Conservation (phyloP, 768 basidiomycete genomes). For the Leucogyrophana mollusca region DNA sequence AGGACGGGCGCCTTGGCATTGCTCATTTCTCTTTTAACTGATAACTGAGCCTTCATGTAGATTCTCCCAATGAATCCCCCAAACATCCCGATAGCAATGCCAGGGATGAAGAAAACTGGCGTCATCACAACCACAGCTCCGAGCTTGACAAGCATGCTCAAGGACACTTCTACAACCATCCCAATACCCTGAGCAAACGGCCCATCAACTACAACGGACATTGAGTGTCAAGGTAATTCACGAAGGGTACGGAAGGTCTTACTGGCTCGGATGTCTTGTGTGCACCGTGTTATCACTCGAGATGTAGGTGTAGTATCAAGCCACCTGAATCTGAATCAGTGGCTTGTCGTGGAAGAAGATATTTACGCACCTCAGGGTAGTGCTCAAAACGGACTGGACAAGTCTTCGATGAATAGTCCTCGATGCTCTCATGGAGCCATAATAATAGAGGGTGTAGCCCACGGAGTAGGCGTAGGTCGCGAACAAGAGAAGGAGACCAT, state of each 20-base stretch:
- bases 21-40: slow-evolving; percentile 56
- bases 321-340: slow-evolving; percentile 39
- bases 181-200: slow-evolving; percentile 25
- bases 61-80: slow-evolving; percentile 46
- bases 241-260: slow-evolving; percentile 1
- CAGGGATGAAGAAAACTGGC: slow-evolving; percentile 40
- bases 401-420: slow-evolving; percentile 51
- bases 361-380: slow-evolving; percentile 59
- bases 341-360: slow-evolving; percentile 18
- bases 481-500: slow-evolving; percentile 35
- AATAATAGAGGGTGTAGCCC: slow-evolving; percentile 40
- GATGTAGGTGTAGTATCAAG: slow-evolving; percentile 50
- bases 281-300: slow-evolving; percentile 66
- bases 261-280: slow-evolving; percentile 53
- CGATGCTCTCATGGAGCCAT: slow-evolving; percentile 53
- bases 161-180: slow-evolving; percentile 27
- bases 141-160: slow-evolving; percentile 35
- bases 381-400: slow-evolving; percentile 51
- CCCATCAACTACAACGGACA: slow-evolving; percentile 30
- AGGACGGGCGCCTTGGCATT: slow-evolving; percentile 48
- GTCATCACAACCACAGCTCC: slow-evolving; percentile 34
- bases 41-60: slow-evolving; percentile 55
- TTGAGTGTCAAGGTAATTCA: background rate
- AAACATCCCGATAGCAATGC: slow-evolving; percentile 30
- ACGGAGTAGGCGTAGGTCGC: slow-evolving; percentile 30